These are phyloP conservation scores for Amanita inopinata DNA, from an alignment of 768 basidiomycete genomes.

Conservation along the genomic window DNA sequence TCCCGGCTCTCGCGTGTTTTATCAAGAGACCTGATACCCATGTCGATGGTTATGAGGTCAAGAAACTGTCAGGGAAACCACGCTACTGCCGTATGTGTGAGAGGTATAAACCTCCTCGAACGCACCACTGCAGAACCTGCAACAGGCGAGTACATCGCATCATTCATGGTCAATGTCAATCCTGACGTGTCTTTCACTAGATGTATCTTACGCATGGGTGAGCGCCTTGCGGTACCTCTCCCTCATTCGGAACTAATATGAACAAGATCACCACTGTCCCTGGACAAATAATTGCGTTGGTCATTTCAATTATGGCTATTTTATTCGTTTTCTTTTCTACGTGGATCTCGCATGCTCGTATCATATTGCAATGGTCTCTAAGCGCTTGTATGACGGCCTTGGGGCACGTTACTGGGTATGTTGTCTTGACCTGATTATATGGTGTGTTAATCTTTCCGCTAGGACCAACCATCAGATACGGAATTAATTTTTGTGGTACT, in stretches of 20 bases:
- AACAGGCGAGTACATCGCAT: slow-evolving; percentile 46
- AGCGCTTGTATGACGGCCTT: slow-evolving; percentile 44
- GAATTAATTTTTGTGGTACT: slow-evolving; percentile 82
- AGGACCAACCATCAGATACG: slow-evolving; percentile 59
- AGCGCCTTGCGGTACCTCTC: slow-evolving; percentile 13
- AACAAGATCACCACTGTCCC: slow-evolving; percentile 78
- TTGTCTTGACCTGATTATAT: slow-evolving; percentile 6
- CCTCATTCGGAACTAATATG: slow-evolving; percentile 9
- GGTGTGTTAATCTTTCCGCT: background rate
- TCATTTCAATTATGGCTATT: slow-evolving; percentile 81
- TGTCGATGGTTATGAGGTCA: slow-evolving; percentile 78
- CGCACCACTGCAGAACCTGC: slow-evolving; percentile 91
- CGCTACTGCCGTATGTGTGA: slow-evolving; percentile 84
- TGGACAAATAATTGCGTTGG: slow-evolving; percentile 96
- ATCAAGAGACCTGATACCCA: slow-evolving; percentile 65
- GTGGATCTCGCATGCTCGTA: slow-evolving; percentile 87
- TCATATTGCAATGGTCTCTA: slow-evolving; percentile 76
- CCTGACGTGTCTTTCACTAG: slow-evolving; percentile 25
- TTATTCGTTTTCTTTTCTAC: slow-evolving; percentile 85
- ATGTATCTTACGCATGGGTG: slow-evolving; percentile 87
- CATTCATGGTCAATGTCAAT: background rate
- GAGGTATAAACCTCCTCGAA: slow-evolving; percentile 75
- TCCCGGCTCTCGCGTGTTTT: background rate
- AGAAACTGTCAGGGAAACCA: slow-evolving; percentile 74
- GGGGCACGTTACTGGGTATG: slow-evolving; percentile 43